phyloP scores from a whole-genome alignment of 2,329 filamentous ascomycete species.

The Penicillium fuscoglaucum region DNA sequence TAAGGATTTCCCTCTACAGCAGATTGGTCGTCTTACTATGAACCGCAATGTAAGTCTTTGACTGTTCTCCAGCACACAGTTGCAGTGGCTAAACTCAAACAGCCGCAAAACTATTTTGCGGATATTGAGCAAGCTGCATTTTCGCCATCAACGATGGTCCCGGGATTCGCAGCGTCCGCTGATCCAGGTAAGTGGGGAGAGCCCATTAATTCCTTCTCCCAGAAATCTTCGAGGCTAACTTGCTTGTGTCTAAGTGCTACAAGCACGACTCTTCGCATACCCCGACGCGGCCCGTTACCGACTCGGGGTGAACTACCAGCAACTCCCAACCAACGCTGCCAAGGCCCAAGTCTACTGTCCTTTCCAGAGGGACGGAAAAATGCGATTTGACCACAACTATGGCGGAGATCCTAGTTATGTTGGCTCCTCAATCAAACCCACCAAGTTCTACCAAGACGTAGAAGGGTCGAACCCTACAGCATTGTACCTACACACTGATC shows the following conservation, averaged over 20 bases:
- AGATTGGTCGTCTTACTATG: constrained; percentile 74
- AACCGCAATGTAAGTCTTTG: constrained; percentile 63
- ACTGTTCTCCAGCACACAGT: background rate
- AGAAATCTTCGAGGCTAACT: background rate
- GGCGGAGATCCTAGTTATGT: constrained; percentile 60
- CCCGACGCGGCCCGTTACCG: constrained; percentile 53
- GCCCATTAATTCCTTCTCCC: background rate
- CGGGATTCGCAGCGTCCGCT: constrained; percentile 62
- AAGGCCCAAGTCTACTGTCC: constrained; percentile 51
- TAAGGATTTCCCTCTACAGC: constrained; percentile 68
- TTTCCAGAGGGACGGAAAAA: constrained; percentile 46
- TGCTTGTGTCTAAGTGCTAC: constrained; percentile 48
- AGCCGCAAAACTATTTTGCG: constrained; percentile 61
- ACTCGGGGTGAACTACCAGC: constrained; percentile 45
- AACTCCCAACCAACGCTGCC: constrained; percentile 43
- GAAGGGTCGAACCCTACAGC: background rate
- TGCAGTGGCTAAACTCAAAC: background rate
- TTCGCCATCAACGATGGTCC: constrained; percentile 63
- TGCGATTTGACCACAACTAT: constrained; percentile 54
- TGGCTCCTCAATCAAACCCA: constrained; percentile 31
- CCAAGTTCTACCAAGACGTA: constrained; percentile 7
- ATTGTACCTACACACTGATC: constrained; percentile 28
- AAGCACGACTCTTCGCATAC: constrained; percentile 62
- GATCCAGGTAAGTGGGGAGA: constrained; percentile 51
- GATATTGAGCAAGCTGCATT: constrained; percentile 70